A percentile compares a stretch with the other conserved stretches of the same genome.
These are phyloP conservation scores for Tausonia pullulans DNA, from an alignment of 1,284 basidiomycete genomes.

Conservation along the genomic window DNA sequence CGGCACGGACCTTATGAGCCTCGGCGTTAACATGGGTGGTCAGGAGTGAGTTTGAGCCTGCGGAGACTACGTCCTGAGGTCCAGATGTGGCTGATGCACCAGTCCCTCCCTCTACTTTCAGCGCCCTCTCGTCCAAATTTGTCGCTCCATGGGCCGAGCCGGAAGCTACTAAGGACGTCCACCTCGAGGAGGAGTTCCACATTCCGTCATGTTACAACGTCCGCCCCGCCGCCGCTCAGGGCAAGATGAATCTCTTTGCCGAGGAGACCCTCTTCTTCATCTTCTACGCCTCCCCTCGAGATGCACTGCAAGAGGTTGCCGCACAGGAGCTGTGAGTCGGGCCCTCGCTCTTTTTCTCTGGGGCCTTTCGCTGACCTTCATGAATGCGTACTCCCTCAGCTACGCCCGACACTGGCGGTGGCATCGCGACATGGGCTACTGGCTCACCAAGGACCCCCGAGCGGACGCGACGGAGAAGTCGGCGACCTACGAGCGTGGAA, in stretches of 20 bases:
- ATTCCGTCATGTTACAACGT: constrained; percentile 84
- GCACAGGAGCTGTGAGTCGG: constrained; percentile 75
- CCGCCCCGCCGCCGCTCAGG: constrained; percentile 71
- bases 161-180: constrained; percentile 64
- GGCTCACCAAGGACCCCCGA: constrained; percentile 73
- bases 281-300: constrained; percentile 86
- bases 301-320: constrained; percentile 85
- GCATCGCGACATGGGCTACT: constrained; percentile 81
- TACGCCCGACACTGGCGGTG: constrained; percentile 91
- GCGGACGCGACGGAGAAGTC: constrained; percentile 48
- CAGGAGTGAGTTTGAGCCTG: constrained; percentile 47
- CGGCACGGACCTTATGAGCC: constrained; percentile 76
- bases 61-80: constrained; percentile 14
- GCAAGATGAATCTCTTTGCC: constrained; percentile 72
- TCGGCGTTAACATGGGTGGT: constrained; percentile 77
- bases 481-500: constrained; percentile 75
- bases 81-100: constrained; percentile 16
- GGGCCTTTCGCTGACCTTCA: not conserved
- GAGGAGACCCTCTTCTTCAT: constrained; percentile 95
- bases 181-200: constrained; percentile 69
- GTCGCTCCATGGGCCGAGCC: constrained; percentile 91
- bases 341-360: constrained; percentile 19
- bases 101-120: constrained; percentile 27
- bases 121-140: constrained; percentile 76
- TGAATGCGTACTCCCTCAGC: constrained; percentile 35